Evolutionary conservation across 2,329 filamentous ascomycete species (phyloP).

Genomic region (Colletotrichum sp.): DNA sequence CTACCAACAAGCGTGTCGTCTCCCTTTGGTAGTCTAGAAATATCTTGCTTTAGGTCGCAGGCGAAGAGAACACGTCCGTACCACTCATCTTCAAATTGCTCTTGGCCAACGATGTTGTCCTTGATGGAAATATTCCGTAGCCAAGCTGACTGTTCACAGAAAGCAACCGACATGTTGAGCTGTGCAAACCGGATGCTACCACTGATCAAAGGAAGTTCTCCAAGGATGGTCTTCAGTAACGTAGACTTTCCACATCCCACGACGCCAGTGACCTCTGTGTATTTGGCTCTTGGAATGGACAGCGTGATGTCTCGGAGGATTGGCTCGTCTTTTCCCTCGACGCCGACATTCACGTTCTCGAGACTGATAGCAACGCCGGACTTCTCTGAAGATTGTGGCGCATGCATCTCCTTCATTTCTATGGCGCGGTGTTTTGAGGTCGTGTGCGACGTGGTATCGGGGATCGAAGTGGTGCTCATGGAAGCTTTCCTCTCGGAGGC

Average conservation of each 20-base stretch:
- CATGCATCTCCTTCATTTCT: background rate
- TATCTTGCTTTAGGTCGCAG: constrained; percentile 19
- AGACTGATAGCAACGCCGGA: background rate
- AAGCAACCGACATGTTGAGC: background rate
- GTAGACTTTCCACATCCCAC: constrained; percentile 23
- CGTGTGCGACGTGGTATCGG: background rate
- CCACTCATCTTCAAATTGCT: constrained; percentile 29
- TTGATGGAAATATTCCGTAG: constrained; percentile 23
- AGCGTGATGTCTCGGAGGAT: background rate
- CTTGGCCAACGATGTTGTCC: constrained; percentile 22
- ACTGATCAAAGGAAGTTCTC: constrained; percentile 4
- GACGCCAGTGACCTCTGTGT: background rate
- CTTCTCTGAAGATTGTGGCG: background rate
- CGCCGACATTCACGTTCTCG: background rate
- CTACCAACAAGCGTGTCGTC: constrained; percentile 15
- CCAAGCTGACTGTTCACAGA: constrained; percentile 25
- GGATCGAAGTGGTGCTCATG: background rate
- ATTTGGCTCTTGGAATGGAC: background rate
- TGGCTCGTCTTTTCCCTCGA: background rate
- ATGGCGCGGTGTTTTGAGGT: background rate
- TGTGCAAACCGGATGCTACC: background rate
- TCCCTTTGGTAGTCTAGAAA: constrained; percentile 21
- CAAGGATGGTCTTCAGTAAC: constrained; percentile 26
- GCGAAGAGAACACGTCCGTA: constrained; percentile 32
- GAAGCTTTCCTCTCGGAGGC: background rate